Base-by-base conservation (phyloP, 2,329 filamentous ascomycete species). In the Fusarium palustre region DNA sequence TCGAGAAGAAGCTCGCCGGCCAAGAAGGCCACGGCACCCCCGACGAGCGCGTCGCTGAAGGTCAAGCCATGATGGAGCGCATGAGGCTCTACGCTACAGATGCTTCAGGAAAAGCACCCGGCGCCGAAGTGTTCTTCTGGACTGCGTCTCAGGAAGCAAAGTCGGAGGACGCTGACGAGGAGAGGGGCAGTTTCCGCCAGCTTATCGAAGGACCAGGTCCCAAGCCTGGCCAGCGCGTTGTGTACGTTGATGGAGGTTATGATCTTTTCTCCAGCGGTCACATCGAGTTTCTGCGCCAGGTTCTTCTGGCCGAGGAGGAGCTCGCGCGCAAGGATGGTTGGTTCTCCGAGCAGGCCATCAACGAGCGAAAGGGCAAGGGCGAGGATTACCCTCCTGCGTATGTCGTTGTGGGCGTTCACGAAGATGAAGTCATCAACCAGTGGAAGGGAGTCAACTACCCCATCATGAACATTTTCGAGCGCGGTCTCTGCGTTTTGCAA, bases 381-480 rank as follows among this genome's bases (percentile, higher is more conserved):
- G 85, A 85, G 46, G 92, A 97, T 79, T 97, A 97, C 75, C 85
- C 88, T 0, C 93, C 94, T 0, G 91, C 90, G 9, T 98, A 93
- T 77, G 87, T 99, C n/a, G 88, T 98, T 43, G 94, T 93, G 4
- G 96, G 96, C 49, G 90, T 99, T 25, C 96, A 99, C 80, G 92
- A 97, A 75, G 96, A 99, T 78, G 89, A 91, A 69, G 94, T 97
- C 64, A 97, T 99, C 80, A 99, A 99, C 81, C 85, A 91, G 75
- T 97, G 94, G 92, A 98, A 98, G 81, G 95, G 96, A 36, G 87
- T 97, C 74, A 99, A 99, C 82, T 99, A 97, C 78, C 96, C 96
- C 28, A 98, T 99, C 82, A 99, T 99, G 96, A 99, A 98, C 83
- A 94, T 97, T 59, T 97, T 95, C 75, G 96, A 99, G 84, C 91